Percentiles rank a stretch among this genome's conserved stretches.
Evolutionary conservation across 176 grass and related monocot species (phyloP).

Genomic region (Eragrostis nindensis): DNA sequence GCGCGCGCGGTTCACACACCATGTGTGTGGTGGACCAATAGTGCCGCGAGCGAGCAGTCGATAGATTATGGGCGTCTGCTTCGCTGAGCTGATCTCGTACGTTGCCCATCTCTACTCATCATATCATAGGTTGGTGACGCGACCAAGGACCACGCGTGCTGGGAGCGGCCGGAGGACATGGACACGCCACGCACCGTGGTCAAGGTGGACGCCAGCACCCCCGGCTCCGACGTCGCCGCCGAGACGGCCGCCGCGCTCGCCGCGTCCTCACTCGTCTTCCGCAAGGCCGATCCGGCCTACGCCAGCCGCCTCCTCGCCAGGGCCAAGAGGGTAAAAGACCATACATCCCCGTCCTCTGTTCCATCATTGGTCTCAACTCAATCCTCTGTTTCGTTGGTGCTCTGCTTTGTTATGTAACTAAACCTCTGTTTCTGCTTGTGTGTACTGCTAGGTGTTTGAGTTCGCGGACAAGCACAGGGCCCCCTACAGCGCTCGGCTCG

Average conservation of each 20-base stretch:
- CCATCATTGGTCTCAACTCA: not conserved
- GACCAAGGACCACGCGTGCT: slow-evolving; percentile 91
- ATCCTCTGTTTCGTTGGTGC: not conserved
- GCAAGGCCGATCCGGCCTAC: slow-evolving; percentile 76
- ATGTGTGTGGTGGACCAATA: slow-evolving; percentile 12
- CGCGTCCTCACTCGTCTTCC: slow-evolving; percentile 81
- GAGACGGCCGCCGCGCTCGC: slow-evolving; percentile 90
- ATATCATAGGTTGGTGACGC: slow-evolving; percentile 74
- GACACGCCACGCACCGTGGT: slow-evolving; percentile 76
- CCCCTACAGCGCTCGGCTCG: slow-evolving; percentile 72
- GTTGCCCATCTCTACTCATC: not conserved
- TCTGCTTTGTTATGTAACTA: not conserved
- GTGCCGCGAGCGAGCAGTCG: not conserved
- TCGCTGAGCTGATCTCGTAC: not conserved
- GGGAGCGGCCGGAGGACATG: slow-evolving; percentile 99
- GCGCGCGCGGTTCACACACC: not conserved
- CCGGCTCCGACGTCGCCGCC: slow-evolving; percentile 82
- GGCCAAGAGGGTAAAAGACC: slow-evolving; percentile 68
- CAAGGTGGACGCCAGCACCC: slow-evolving; percentile 75
- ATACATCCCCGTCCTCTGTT: not conserved
- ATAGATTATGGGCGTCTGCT: not conserved
- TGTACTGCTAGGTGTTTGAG: slow-evolving; percentile 70
- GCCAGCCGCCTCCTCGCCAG: slow-evolving; percentile 62
- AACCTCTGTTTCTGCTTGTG: not conserved
- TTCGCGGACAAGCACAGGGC: slow-evolving; percentile 95